These are phyloP conservation scores for maize (Zea mays) DNA, from an alignment of 176 grass and related monocot genomes.

Conservation along the genomic window Zm-B73-REFERENCE-NAM-5.0 NC_050102.1:14390501-14391000, in stretches of 20 bases:
- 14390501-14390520: not conserved
- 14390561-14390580: not conserved
- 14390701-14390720: conserved; percentile 43
- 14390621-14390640: not conserved
- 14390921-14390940: too few species aligned
- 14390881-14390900: too few species aligned
- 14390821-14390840: not conserved
- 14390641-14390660: not conserved
- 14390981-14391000: too few species aligned
- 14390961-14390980: too few species aligned
- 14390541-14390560: not conserved
- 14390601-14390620: not conserved
- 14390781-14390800: not conserved
- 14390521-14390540: not conserved
- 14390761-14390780: conserved; percentile 55
- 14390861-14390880: too few species aligned
- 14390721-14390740: conserved; percentile 47
- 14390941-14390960: too few species aligned
- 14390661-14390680: not conserved
- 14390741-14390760: conserved; percentile 24
- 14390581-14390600: not conserved
- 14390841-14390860: too few species aligned
- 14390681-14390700: conserved; percentile 45
- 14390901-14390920: too few species aligned
- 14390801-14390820: not conserved